Evolutionary conservation across 2,329 filamentous ascomycete genomes (phyloP), one percentile per base, ranked within the genome.

Genomic region (Fusarium chuoi): DNA sequence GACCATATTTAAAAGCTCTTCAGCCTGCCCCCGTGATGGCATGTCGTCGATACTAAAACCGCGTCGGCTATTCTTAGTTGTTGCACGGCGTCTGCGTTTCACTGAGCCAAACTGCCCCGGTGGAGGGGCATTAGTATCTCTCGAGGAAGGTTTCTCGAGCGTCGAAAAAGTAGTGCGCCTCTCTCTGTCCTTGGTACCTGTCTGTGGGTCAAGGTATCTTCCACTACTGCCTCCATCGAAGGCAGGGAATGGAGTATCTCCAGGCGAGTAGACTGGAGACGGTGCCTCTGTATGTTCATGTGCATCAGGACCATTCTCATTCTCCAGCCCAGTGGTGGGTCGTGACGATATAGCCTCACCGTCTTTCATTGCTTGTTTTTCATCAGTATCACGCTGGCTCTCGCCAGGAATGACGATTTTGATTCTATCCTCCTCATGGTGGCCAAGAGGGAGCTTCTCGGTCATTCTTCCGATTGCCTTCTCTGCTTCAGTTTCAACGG

Each of bases 1-100:
- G 33, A 96, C 89, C 84, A 96, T 85, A 72, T 90, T 89, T 75
- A 98, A 85, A 75, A 98, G 83, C 76, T 94, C 92, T 80, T 97
- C 95, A 3, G 95, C 94, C 75, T 97, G 94, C 11, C 89, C 88
- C 62, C 89, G 90, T 35, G 89, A 88, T 60, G 98, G 87, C 74
- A 98, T 85, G 58, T 97, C 94, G 70, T 98, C 95, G 3, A 87
- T 87, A 62, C 88, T 85, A 75, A 92, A 90, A 3, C 89, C 89
- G 46, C 90, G 88, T 38, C 89, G 89, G 76, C 89, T 93, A 68
- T 89, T 88, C 82, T 90, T 92, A 44, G 93, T 95, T 35, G 90
- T 92, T 3, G 89, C 91, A 38, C 94, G 88, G 52, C 92, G 88
- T 49, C 92, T 88, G 54, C 89, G 87, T 79, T 87, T 91, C 62